phyloP scores from a whole-genome alignment of 257 asterid species.

The Nemophila menziesii region DNA sequence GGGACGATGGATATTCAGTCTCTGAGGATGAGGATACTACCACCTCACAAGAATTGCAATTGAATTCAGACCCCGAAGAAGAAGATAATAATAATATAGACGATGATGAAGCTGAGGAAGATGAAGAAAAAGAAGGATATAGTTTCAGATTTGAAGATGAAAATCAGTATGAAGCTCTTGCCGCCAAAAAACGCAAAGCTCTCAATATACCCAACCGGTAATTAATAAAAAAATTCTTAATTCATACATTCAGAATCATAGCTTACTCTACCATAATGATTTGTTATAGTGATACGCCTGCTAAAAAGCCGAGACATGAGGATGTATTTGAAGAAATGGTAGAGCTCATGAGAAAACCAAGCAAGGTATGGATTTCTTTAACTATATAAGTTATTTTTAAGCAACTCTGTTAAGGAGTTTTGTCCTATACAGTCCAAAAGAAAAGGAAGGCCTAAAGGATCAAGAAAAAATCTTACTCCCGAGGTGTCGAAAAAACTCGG shows the following conservation, averaged over 20 bases:
- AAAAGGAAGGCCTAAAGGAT: constrained; percentile 7
- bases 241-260: too few species aligned
- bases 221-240: not conserved
- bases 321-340: not conserved
- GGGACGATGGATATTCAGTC: too few species aligned
- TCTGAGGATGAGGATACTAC: too few species aligned
- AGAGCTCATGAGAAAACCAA: constrained; percentile 6
- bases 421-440: not conserved
- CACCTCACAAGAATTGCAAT: too few species aligned
- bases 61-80: too few species aligned
- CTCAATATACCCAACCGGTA: not conserved
- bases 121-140: too few species aligned
- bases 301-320: not conserved
- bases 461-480: constrained; percentile 1
- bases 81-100: too few species aligned
- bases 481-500: constrained; percentile 8
- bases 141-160: constrained; percentile 1
- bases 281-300: too few species aligned
- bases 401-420: too few species aligned
- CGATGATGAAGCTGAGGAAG: too few species aligned
- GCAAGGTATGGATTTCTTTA: constrained; percentile 9
- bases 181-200: constrained; percentile 4
- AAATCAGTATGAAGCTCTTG: constrained; percentile 8
- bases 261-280: too few species aligned
- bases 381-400: too few species aligned